Evolutionary conservation across 768 basidiomycete genomes (phyloP), one percentile per base, ranked within the genome.

Genomic region (Leucocoprinus sp.): DNA sequence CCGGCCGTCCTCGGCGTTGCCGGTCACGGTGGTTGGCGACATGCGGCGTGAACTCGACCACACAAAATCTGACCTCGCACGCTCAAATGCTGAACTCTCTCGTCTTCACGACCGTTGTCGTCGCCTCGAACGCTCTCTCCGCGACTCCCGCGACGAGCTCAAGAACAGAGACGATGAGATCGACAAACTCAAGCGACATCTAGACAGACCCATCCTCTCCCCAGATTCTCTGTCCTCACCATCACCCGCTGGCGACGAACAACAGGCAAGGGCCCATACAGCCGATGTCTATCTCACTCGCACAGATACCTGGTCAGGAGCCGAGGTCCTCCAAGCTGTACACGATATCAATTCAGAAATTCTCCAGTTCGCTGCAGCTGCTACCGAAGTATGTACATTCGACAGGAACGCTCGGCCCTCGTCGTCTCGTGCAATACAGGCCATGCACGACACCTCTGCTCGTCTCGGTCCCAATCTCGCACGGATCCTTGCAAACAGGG

Each of bases 331-430:
- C 38, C 84, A 88, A 57, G 79, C 82, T 2, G 78, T 88, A 11
- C 80, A 83, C 51, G 85, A 88, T 55, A 71, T 88, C 59, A 88
- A 88, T 57, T 78, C 82, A 0, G 84, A 87, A 61, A 82, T 87
- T 48, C 70, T 84, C n/a, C 85, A 85, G 51, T 84, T 84, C 49
- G 80, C 84, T 7, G 83, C 84, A 12, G 75, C 80, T 18, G 84
- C 82, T 5, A 80, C 82, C 12, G 85, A 89, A 60, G 66, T 78
- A 33, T 79, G 75, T 52, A 70, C 71, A 1, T 79, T 81, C 55
- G 65, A 47, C 15, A 37, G 38, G 11, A 24, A 34, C n/a, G 31
- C 45, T 12, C 45, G 45, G 12, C 45, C 45, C 1, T 41, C 45
- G 1, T 47, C 45, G 9, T 47, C 45, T n/a, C 70, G 67, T 51